Evolutionary conservation across 129 eudicot species (phyloP).

Genomic region (Centaurea solstitialis): DNA sequence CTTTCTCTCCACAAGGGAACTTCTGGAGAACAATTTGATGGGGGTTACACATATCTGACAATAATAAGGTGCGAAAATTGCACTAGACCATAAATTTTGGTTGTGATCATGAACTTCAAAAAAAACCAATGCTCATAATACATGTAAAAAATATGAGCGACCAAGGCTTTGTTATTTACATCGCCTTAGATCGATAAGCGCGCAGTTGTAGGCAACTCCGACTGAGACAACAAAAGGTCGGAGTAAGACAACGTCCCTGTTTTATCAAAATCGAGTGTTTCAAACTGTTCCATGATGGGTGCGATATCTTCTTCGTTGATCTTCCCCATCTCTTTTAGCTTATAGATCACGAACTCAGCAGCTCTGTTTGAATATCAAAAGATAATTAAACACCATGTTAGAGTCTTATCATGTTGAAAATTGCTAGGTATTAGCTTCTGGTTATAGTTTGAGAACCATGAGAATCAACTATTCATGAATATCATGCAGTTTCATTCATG

Average conservation of each 20-base stretch:
- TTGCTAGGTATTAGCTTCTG: background rate
- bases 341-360: constrained; percentile 69
- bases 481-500: too few relatives aligned
- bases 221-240: constrained; percentile 61
- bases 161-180: background rate
- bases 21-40: background rate
- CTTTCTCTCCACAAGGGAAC: background rate
- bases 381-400: constrained; percentile 15
- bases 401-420: background rate
- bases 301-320: constrained; percentile 71
- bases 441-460: too few relatives aligned
- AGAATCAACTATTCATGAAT: too few relatives aligned
- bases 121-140: background rate
- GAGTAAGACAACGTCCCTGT: constrained; percentile 77
- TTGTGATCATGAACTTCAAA: background rate
- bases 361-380: constrained; percentile 45
- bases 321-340: constrained; percentile 93
- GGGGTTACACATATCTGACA: background rate
- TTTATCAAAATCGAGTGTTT: constrained; percentile 75
- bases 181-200: constrained; percentile 21
- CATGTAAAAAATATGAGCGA: background rate
- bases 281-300: constrained; percentile 65
- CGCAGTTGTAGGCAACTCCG: background rate
- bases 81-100: background rate
- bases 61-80: background rate